Percentiles rank a stretch among this genome's conserved stretches.
phyloP scores from a whole-genome alignment of 805 yeast genomes.

The Ogataea methanolica region DNA sequence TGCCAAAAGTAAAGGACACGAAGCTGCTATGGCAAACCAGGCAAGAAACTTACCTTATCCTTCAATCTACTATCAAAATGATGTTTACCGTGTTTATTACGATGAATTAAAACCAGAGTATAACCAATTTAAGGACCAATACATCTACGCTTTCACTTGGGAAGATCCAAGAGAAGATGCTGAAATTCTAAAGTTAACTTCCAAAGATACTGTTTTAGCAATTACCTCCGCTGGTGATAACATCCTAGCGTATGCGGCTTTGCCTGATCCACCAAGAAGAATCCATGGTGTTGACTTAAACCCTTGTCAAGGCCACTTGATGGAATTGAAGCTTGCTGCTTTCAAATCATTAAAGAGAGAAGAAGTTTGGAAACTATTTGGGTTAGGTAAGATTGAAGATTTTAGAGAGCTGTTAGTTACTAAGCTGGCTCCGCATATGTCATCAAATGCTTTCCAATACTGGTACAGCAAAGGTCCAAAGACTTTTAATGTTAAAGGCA shows the following conservation, averaged over 20 bases:
- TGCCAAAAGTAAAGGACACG: conserved; percentile 64
- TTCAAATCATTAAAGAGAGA: conserved; percentile 51
- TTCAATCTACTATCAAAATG: conserved; percentile 71
- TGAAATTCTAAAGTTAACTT: conserved; percentile 53
- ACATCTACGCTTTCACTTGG: conserved; percentile 87
- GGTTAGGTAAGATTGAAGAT: conserved; percentile 60
- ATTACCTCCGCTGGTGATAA: conserved; percentile 88
- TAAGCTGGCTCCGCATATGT: conserved; percentile 62
- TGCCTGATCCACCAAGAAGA: conserved; percentile 67
- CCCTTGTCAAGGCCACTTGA: conserved; percentile 76
- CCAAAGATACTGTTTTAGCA: conserved; percentile 70
- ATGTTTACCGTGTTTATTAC: conserved; percentile 75
- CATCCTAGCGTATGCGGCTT: conserved; percentile 64
- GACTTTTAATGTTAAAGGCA: conserved; percentile 50
- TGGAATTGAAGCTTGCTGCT: conserved; percentile 74
- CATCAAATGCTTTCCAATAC: conserved; percentile 77
- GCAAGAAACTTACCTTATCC: conserved; percentile 72
- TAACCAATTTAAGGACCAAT: conserved; percentile 70
- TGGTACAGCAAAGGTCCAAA: conserved; percentile 64
- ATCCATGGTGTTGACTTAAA: conserved; percentile 84
- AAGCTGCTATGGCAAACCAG: conserved; percentile 63
- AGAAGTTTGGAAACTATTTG: conserved; percentile 72
- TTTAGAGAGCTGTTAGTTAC: conserved; percentile 47
- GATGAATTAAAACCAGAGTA: conserved; percentile 66
- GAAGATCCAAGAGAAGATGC: conserved; percentile 85